Evolutionary conservation across 78 protist genomes (phyloP), one percentile per base, ranked within the genome.

Genomic region (Salpingoeca rosetta): DNA sequence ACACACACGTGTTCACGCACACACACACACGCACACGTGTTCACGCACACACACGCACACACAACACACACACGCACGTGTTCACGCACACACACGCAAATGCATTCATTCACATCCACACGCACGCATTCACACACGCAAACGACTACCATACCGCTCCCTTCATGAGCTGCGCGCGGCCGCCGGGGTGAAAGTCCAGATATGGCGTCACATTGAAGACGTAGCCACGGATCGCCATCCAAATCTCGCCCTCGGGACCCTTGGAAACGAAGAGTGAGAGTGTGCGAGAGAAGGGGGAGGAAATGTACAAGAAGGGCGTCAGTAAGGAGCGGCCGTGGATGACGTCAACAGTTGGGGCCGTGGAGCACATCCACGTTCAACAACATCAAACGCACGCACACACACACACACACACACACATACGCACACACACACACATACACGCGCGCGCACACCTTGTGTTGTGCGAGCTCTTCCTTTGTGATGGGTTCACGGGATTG

Each of bases 141-240:
- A n/a, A n/a, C n/a, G n/a, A n/a, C n/a, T n/a, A n/a, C n/a, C n/a
- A n/a, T n/a, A n/a, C n/a, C 28, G 93, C 93, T 26, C 86, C 87
- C 31, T 83, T 36, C 39, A 84, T 12, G 22, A 93, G 82, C 56
- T 76, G 77, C 31, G 72, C 86, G 40, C 41, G 75, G 31, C 94
- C 92, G 22, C 95, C 95, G 1, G 95, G 95, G 82, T 93, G 95
- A 82, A 65, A 93, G 3, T 51, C 75, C 22, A 91, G 72, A 80
- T 90, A 93, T 1, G 80, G 81, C 2, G 95, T 88, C 28, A 93
- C 72, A 81, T 93, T 81, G 82, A 89, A 93, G 42, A 93, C 95
- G 37, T 28, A 43, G 0, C 95, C 95, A 39, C 84, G 85, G 3
- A 89, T 74, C 22, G 84, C 92, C 45, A 90, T 86, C 95, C 95